phyloP scores from a whole-genome alignment of 177 flowering plant species.

The Telopea speciosissima region DNA sequence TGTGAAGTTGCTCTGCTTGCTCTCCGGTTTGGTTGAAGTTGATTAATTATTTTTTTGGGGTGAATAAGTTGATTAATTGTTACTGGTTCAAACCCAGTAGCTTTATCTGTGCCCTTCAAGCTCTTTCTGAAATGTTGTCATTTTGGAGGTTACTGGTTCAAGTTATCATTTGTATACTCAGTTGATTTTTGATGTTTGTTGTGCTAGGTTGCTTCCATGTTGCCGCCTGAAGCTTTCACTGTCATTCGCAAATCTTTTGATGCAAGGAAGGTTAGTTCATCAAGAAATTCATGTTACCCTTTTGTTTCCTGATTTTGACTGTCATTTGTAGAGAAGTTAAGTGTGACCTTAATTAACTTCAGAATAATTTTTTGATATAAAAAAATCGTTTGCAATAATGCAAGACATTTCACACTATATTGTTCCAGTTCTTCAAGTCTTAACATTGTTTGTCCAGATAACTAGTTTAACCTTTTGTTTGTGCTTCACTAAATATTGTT shows the following conservation, averaged over 20 bases:
- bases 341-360: not conserved
- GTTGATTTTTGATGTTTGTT: not conserved
- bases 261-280: slow-evolving; percentile 77
- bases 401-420: not conserved
- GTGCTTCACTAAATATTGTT: not conserved
- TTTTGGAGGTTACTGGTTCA: not conserved
- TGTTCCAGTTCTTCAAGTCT: too few relatives aligned
- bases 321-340: not conserved
- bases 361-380: not conserved
- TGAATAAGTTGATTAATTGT: not conserved
- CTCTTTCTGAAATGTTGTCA: not conserved
- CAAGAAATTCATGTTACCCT: not conserved
- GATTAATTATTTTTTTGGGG: not conserved
- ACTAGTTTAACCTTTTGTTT: too few relatives aligned
- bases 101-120: not conserved
- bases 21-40: not conserved
- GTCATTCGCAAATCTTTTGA: slow-evolving; percentile 91
- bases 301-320: not conserved
- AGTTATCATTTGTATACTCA: not conserved
- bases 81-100: not conserved
- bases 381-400: not conserved
- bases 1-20: not conserved
- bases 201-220: slow-evolving; percentile 73
- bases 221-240: slow-evolving; percentile 77
- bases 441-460: too few relatives aligned